A percentile compares a stretch with the other conserved stretches of the same genome.
Evolutionary conservation across 305 asterid species (phyloP).

Genomic region (Solanum hybrid): DNA sequence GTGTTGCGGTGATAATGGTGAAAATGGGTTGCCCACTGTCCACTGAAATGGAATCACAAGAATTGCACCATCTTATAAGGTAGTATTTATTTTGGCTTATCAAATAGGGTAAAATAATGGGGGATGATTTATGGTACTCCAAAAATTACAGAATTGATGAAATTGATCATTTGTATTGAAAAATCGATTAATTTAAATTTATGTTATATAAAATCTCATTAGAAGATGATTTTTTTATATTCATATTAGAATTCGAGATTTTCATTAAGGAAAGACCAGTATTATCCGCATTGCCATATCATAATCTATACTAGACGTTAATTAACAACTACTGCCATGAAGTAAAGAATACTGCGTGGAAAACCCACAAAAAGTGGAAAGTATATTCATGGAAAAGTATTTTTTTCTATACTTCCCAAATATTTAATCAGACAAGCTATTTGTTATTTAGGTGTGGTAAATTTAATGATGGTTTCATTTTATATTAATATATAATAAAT

Average conservation of each 20-base stretch:
- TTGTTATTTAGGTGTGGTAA: neutral
- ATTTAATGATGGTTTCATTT: neutral
- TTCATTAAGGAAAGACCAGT: too few species aligned
- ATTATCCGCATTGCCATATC: neutral
- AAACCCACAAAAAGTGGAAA: neutral
- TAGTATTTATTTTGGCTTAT: neutral
- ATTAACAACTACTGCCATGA: neutral
- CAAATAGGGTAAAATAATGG: neutral
- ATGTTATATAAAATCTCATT: too few species aligned
- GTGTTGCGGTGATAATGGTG: neutral
- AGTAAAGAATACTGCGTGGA: neutral
- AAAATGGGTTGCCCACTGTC: neutral
- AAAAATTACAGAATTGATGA: neutral
- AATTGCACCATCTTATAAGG: neutral
- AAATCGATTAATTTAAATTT: too few species aligned
- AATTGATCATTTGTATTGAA: too few species aligned
- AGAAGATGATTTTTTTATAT: too few species aligned
- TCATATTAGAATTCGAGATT: too few species aligned
- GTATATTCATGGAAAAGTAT: neutral
- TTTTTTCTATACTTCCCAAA: neutral
- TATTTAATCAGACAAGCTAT: neutral
- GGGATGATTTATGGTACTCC: neutral
- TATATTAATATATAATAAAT: neutral
- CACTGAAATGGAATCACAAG: conserved; percentile 14
- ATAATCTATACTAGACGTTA: neutral